These are phyloP conservation scores for Amborella trichopoda DNA, from an alignment of 164 flowering plant species.

Conservation along the genomic window DNA sequence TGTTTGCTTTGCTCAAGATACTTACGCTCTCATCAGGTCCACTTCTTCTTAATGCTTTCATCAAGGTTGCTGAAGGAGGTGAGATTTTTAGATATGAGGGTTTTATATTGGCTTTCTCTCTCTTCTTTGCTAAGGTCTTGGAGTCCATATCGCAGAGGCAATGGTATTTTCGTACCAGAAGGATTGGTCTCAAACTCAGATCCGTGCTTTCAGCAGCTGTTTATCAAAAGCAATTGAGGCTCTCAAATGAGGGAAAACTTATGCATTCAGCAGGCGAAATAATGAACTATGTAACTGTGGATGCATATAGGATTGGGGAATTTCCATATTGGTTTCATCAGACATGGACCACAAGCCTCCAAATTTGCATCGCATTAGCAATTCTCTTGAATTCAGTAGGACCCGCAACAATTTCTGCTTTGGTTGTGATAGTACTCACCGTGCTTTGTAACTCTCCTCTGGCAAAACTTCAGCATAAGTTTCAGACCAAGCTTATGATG, in stretches of 20 bases:
- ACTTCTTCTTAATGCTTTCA: slow-evolving; percentile 47
- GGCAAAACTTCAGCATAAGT: slow-evolving; percentile 50
- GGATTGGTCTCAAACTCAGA: slow-evolving; percentile 47
- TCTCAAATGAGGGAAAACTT: slow-evolving; percentile 38
- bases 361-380: slow-evolving; percentile 35
- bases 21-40: slow-evolving; percentile 39
- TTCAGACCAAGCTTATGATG: slow-evolving; percentile 40
- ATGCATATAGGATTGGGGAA: slow-evolving; percentile 69
- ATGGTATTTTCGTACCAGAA: slow-evolving; percentile 40
- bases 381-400: slow-evolving; percentile 48
- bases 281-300: slow-evolving; percentile 51
- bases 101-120: slow-evolving; percentile 22
- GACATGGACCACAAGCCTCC: slow-evolving; percentile 52
- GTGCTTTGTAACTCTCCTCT: slow-evolving; percentile 50
- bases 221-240: slow-evolving; percentile 43
- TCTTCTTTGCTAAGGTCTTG: slow-evolving; percentile 36
- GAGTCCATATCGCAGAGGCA: slow-evolving; percentile 62
- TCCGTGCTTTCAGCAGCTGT: slow-evolving; percentile 57
- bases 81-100: slow-evolving; percentile 36
- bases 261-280: slow-evolving; percentile 51
- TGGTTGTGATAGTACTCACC: slow-evolving; percentile 34
- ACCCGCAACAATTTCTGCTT: slow-evolving; percentile 39
- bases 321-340: slow-evolving; percentile 69
- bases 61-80: slow-evolving; percentile 47
- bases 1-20: slow-evolving; percentile 42